These are phyloP conservation scores for Cryptococcus amylolentus DNA, from an alignment of 1,284 basidiomycete genomes.

Conservation along the genomic window DNA sequence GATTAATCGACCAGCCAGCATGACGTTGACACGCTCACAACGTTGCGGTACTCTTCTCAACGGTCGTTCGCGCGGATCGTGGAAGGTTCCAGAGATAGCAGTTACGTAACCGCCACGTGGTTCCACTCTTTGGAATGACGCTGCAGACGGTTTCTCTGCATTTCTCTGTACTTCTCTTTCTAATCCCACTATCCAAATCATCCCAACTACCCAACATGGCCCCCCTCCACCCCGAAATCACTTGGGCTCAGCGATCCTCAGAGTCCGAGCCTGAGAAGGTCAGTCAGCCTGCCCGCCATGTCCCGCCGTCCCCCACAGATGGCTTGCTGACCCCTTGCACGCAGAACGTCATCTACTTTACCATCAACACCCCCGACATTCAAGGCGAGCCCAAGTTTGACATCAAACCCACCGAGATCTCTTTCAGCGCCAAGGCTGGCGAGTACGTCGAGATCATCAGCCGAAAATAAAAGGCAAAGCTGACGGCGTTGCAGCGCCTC, in stretches of 20 bases:
- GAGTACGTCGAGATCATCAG: constrained; percentile 55
- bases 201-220: constrained; percentile 32
- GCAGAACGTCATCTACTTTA: constrained; percentile 78
- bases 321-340: not conserved
- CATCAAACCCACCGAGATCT: constrained; percentile 61
- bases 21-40: too few species aligned
- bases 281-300: constrained; percentile 8
- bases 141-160: not conserved
- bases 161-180: not conserved
- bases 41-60: too few species aligned
- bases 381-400: constrained; percentile 61
- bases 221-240: constrained; percentile 70
- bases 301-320: not conserved
- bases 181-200: not conserved
- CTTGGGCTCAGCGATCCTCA: constrained; percentile 87
- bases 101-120: not conserved
- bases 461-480: too few species aligned
- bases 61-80: not conserved
- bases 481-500: constrained; percentile 48
- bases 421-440: constrained; percentile 68
- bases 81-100: constrained; percentile 7
- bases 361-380: constrained; percentile 80
- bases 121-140: not conserved
- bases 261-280: constrained; percentile 66
- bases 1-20: too few species aligned